Evolutionary conservation across 805 yeast genomes (phyloP).

Genomic region (Candida xiaguanensis): DNA sequence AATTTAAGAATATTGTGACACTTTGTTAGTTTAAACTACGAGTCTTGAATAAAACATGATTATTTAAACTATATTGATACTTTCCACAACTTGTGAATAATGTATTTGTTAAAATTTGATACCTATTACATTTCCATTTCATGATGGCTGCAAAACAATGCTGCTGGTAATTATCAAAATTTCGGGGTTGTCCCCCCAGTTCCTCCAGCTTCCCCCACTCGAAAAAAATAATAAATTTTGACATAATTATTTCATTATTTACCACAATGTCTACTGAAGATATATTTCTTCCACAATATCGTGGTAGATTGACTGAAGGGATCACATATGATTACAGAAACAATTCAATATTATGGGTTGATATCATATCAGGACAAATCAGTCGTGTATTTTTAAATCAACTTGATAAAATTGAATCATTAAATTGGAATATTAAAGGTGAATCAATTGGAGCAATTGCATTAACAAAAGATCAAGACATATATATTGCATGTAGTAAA

Average conservation of each 20-base stretch:
- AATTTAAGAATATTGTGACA: no score
- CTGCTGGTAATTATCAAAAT: no score
- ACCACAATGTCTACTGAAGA: neutral
- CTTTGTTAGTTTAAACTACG: no score
- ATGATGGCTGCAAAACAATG: no score
- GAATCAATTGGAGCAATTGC: constrained; percentile 70
- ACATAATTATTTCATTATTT: neutral
- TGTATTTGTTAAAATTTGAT: no score
- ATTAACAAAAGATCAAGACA: constrained; percentile 53
- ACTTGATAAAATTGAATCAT: constrained; percentile 28
- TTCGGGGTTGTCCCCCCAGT: no score
- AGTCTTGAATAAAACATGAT: no score
- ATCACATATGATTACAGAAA: constrained; percentile 57
- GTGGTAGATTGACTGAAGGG: constrained; percentile 61
- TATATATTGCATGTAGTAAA: constrained; percentile 58
- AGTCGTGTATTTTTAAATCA: constrained; percentile 28
- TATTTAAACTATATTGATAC: no score
- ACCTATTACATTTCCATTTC: no score
- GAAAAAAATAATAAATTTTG: neutral
- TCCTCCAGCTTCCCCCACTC: no score
- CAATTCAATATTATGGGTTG: constrained; percentile 48
- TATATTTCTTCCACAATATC: constrained; percentile 24
- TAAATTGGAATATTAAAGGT: constrained; percentile 29
- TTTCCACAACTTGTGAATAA: no score
- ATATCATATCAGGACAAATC: constrained; percentile 36